Base-by-base conservation (phyloP, 306 rosid genomes). In the Quercus suber region DNA sequence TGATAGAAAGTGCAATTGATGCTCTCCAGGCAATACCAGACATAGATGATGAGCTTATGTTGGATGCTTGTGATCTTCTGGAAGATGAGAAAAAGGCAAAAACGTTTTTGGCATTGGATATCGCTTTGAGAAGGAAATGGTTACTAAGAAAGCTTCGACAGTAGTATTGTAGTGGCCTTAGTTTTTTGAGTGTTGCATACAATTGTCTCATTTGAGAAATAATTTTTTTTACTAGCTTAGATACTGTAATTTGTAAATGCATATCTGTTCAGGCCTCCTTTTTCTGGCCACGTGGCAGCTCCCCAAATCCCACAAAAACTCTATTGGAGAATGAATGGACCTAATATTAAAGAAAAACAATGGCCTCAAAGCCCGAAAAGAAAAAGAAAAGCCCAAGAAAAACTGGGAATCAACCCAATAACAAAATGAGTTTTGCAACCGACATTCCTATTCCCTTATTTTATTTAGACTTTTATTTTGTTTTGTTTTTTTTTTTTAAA, bases 51-150 rank as follows among this genome's bases (percentile, higher is more conserved):
- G 94, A 90, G 78, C 87, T 92, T 3, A 80, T 86, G 77, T 86
- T 92, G 79, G 94, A 90, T 82, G 94, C 97, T 12, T 90, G 92
- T 74, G 97, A 92, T 73, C 83, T 90, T 49, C 83, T 92, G 63
- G 93, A 92, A 79, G 93, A 92, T 68, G 97, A 89, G 78, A 88
- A 60, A 75, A 92, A 87, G 71, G 90, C 92, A 1, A 89, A 87
- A 83, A 89, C 88, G 21, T 87, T 92, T 82, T 71, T 90, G 90
- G 93, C 93, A 2, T 80, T 89, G 83, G 86, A 90, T 73, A 68
- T 49, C 43, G 55, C 87, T 11, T 75, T 90, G 78, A 79, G 97
- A 43, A 90, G 84, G 87, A 92, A 92, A 81, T 90, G 95, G 97
- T 82, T 92, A 68, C 80, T 92, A 33, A 83, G 95, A 81, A 89